Conservation (phyloP, 108 stramenopile species). For the Epipyxis sp. region DNA sequence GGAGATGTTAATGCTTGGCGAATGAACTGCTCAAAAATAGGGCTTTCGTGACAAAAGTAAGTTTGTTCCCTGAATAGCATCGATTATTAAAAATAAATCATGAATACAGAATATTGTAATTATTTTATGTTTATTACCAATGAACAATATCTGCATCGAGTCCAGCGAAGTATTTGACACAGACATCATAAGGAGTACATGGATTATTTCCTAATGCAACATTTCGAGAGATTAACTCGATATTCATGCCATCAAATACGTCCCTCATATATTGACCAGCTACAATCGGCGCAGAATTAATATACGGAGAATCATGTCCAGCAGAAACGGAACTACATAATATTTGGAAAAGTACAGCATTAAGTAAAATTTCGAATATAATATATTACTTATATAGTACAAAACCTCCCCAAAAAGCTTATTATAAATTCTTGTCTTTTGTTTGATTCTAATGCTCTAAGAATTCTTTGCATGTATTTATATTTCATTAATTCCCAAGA, state of each 20-base stretch:
- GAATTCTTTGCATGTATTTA: neutral
- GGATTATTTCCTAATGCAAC: conserved; percentile 32
- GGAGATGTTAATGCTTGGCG: conserved; percentile 15
- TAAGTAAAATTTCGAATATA: neutral
- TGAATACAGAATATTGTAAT: no score
- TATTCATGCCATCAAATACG: neutral
- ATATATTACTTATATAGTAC: neutral
- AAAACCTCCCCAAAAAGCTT: neutral
- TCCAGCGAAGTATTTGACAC: conserved; percentile 30
- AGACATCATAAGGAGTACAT: conserved; percentile 27
- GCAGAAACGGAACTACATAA: conserved; percentile 17
- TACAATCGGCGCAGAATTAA: neutral
- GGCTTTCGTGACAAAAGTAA: neutral
- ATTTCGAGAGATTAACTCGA: conserved; percentile 6
- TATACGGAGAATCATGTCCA: conserved; percentile 29
- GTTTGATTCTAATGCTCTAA: neutral
- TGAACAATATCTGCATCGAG: conserved; percentile 28
- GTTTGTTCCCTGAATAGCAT: no score
- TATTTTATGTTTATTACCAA: no score
- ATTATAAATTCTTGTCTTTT: neutral
- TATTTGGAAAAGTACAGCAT: neutral
- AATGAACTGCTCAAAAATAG: conserved; percentile 4
- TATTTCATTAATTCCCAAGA: conserved; percentile 23
- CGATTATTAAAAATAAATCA: no score
- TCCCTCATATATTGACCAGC: neutral